Base-by-base conservation (phyloP, 2,329 filamentous ascomycete genomes). In the Aspergillus alliaceus region DNA sequence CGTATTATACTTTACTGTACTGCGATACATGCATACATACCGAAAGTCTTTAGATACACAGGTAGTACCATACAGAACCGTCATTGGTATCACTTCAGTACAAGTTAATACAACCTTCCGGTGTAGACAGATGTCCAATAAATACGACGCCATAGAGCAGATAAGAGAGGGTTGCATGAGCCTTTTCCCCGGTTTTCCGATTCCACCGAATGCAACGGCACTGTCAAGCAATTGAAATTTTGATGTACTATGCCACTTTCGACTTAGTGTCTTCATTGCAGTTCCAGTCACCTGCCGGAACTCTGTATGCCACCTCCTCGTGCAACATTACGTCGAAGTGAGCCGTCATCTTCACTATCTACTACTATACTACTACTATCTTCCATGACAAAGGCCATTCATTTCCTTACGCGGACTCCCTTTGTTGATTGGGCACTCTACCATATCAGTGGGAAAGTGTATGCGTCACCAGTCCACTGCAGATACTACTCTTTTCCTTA, bases 131-230 rank as follows among this genome's bases (percentile, higher is more conserved):
- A n/a, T n/a, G n/a, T n/a, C n/a, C 37, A 15, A 35, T 27, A 14
- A 22, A 56, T 66, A 50, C 65, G 35, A 68, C 62, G 50, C 40
- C 50, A 32, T 18, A 9, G n/a, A n/a, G 22, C 37, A n/a, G 37
- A 31, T 42, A 32, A 56, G 60, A 56, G 52, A 64, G 52, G 63
- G 68, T 70, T 68, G 59, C 68, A 69, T 53, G 50, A 20, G 22
- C 39, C 44, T 51, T 59, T n/a, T 25, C 59, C 56, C 60, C 57
- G 59, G 50, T 61, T 63, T 65, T 53, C 58, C 59, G 59, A 64
- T 54, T 61, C 60, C 56, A 58, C 65, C 66, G 64, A 61, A 71
- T 71, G 69, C 69, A 69, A 72, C 64, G 27, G 56, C 53, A 59
- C 35, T 58, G 57, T 32, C 44, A 32, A 32, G 44, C 27, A 32